Conservation (phyloP, 148 eudicot species). For the Mesembryanthemum crystallinum region DNA sequence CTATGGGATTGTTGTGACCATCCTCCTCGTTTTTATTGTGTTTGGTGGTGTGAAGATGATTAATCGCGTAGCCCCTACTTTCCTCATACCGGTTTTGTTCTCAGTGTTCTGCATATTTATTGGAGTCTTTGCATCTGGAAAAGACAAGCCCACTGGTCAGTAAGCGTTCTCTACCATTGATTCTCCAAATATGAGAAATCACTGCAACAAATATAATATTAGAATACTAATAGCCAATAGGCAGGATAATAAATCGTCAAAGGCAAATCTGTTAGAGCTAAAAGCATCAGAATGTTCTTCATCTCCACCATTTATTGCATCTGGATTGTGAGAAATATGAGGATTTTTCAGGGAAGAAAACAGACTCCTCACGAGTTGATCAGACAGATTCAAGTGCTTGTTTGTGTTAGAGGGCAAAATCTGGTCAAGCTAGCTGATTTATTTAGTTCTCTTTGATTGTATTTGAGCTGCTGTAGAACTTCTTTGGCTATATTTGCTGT, state of each 20-base stretch:
- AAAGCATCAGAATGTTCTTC: too few species aligned
- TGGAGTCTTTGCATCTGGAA: constrained; percentile 70
- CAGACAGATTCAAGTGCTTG: too few species aligned
- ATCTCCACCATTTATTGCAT: too few species aligned
- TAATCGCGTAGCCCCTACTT: constrained; percentile 95
- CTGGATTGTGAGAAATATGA: too few species aligned
- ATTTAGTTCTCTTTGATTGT: too few species aligned
- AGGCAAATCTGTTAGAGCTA: too few species aligned
- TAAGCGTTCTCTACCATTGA: constrained; percentile 3
- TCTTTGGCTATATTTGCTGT: too few species aligned
- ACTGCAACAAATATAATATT: neutral
- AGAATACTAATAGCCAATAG: neutral
- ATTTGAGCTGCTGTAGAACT: too few species aligned
- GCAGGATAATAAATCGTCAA: neutral
- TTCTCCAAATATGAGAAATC: neutral
- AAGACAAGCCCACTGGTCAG: constrained; percentile 72
- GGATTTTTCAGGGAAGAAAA: too few species aligned
- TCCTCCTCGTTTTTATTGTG: constrained; percentile 85
- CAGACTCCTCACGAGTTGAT: too few species aligned
- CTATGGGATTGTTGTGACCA: constrained; percentile 92
- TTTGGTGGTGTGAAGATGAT: constrained; percentile 99
- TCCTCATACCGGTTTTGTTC: constrained; percentile 88
- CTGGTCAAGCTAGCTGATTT: too few species aligned
- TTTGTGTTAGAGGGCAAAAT: too few species aligned
- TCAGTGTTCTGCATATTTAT: constrained; percentile 83